Conservation (phyloP, 1,139 yeast species). For the Suhomyces terraborum region DNA sequence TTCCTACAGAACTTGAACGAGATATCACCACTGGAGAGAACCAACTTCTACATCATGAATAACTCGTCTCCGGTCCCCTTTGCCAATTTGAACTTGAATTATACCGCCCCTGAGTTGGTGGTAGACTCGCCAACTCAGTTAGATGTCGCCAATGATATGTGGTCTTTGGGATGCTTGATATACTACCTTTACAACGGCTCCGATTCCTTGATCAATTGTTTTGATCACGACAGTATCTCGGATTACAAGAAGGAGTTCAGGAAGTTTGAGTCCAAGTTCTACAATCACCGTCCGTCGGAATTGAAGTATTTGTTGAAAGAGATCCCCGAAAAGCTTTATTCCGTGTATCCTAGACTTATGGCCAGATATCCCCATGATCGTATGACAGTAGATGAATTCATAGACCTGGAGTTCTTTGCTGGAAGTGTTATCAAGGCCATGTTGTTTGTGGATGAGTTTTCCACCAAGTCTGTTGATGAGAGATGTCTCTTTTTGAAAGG, state of each 20-base stretch:
- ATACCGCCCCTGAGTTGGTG: constrained; percentile 73
- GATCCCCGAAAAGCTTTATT: constrained; percentile 38
- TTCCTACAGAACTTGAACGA: constrained; percentile 59
- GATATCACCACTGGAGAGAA: constrained; percentile 49
- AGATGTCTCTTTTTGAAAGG: constrained; percentile 70
- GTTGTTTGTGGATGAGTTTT: constrained; percentile 80
- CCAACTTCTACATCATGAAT: constrained; percentile 60
- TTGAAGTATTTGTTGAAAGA: constrained; percentile 49
- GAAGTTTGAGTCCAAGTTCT: constrained; percentile 43
- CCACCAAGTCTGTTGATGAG: constrained; percentile 71
- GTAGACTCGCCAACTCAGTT: constrained; percentile 54
- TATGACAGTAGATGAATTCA: constrained; percentile 52
- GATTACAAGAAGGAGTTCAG: constrained; percentile 52
- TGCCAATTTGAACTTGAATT: constrained; percentile 70
- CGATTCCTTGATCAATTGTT: constrained; percentile 49
- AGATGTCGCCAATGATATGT: constrained; percentile 74
- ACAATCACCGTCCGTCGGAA: constrained; percentile 47
- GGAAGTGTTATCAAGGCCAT: constrained; percentile 83
- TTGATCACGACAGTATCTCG: constrained; percentile 47
- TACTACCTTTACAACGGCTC: constrained; percentile 61
- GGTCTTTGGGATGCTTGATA: constrained; percentile 77
- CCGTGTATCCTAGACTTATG: constrained; percentile 37
- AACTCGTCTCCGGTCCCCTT: constrained; percentile 79
- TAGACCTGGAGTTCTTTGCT: constrained; percentile 62
- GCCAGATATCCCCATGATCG: constrained; percentile 48